Evolutionary conservation across 1,139 yeast genomes (phyloP), one percentile per base, ranked within the genome.

Genomic region (Yamadazyma diddensiae): DNA sequence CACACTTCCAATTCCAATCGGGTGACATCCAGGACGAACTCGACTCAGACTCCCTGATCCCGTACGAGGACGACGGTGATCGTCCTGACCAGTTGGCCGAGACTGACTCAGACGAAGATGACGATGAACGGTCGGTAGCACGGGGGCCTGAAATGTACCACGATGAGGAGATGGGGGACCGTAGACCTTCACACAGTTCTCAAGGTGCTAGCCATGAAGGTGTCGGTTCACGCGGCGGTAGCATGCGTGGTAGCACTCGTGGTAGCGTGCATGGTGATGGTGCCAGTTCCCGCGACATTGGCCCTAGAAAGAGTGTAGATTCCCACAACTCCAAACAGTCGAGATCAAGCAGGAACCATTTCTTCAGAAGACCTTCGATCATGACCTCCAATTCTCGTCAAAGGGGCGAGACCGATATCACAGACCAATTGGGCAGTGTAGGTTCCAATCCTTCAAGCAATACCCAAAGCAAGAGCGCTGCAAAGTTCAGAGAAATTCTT

Each of bases 401-500:
- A 3, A 26, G 36, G 9, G 38, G 31, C 3, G 48, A 46, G 30
- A 36, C 43, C 6, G 52, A 46, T 38, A 46, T 55, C 17, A 53
- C 60, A 4, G 62, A 56, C 30, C 61, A 49, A 31, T 21, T 32
- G 12, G 43, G 34, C 3, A 34, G 33, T 12, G 31, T 41, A 0
- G 24, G 30, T 1, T 37, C 50, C 9, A 22, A 28, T 14, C 14
- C 16, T 2, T 24, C 44, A 3, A n/a, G 26, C 5, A 24, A n/a
- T n/a, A 20, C 43, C 2, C 37, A 30, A 12, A 21, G 35, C n/a
- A 37, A 42, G 36, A 38, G 45, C 18, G 45, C 36, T 6, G 49
- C 53, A 16, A 44, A 54, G 2, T 44, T 62, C 27, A 59, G 48
- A 43, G 62, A 57, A 15, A 59, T 65, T 12, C 46, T 65, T 15